phyloP scores from a whole-genome alignment of 768 basidiomycete species.

The Cubamyces lactineus region DNA sequence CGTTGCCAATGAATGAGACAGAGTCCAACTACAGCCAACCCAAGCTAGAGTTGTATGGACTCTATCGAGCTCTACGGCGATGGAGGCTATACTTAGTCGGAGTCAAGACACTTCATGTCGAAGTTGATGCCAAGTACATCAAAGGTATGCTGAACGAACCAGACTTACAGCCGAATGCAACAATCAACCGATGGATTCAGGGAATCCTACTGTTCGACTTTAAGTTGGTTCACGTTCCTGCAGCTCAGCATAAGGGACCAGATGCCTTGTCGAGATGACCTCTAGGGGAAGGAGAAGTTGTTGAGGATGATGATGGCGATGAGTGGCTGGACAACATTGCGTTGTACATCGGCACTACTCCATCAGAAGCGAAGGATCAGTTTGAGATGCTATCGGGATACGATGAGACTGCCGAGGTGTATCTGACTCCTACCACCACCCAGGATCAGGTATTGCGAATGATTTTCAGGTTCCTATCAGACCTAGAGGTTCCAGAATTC shows the following conservation, averaged over 20 bases:
- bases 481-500: too few species aligned
- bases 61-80: conserved; percentile 28
- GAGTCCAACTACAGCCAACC: conserved; percentile 34
- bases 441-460: too few species aligned
- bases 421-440: too few species aligned
- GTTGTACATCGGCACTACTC: too few species aligned
- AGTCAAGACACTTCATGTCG: conserved; percentile 36
- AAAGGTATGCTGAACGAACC: conserved; percentile 48
- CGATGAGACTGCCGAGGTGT: too few species aligned
- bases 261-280: conserved; percentile 42
- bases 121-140: conserved; percentile 45
- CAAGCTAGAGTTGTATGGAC: conserved; percentile 34
- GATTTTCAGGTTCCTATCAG: too few species aligned
- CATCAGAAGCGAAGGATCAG: too few species aligned
- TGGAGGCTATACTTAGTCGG: conserved; percentile 35
- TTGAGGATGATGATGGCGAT: conserved; percentile 24
- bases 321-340: conserved; percentile 12
- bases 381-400: too few species aligned
- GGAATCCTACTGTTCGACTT: conserved; percentile 44
- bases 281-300: conserved; percentile 21
- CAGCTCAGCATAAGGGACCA: conserved; percentile 29
- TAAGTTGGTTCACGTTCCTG: conserved; percentile 42
- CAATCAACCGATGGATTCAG: conserved; percentile 47
- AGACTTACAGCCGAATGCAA: conserved; percentile 39
- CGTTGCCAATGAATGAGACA: conserved; percentile 36